Base-by-base conservation (phyloP, 441 rosid species). In the Populus hybrid region DNA sequence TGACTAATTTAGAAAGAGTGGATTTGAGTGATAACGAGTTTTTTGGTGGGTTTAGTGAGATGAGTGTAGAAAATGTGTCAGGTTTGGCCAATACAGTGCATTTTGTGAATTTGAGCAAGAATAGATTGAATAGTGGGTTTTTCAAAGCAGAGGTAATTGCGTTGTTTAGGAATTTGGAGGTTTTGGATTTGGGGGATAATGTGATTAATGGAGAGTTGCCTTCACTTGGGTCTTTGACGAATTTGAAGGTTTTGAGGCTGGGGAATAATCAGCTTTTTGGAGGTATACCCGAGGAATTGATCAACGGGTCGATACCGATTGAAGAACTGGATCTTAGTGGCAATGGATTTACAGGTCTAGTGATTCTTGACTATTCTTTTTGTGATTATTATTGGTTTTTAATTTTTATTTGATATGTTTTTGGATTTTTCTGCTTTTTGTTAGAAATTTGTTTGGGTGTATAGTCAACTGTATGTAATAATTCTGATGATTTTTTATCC, bases 331-430 rank as follows among this genome's bases (percentile, higher is more conserved):
- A 95, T 93, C 98, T 95, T 79, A 89, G 98, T 75, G 83, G 84
- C 85, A 95, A 93, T 81, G 94, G 90, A 74, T 93, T 95, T 78
- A 93, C 96, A 79, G 99, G 99, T 92, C 23, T 84, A 79, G 16
- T 73, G 64, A 26, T 70, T 32, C 65, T 83, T 65, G 72, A 75
- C 30, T 83, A 73, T 73, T 53, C n/a, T 16, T 23, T 71, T 38
- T 70, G 69, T 38, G 38, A 7, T 68, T 24, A 14, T 75, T 9
- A 5, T 50, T 59, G 9, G 46, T 9, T 9, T 28, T 73, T 53
- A 21, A 16, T 46, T n/a, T 14, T 69, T 73, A 35, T n/a, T 71
- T 8, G 23, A 21, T 21, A 24, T 59, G 50, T 16, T 19, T 34
- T 7, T 50, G 6, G 50, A 46, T 68, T 61, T 42, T 34, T 63